These are phyloP conservation scores for Diaporthe capsici DNA, from an alignment of 2,329 filamentous ascomycete species.

Conservation along the genomic window DNA sequence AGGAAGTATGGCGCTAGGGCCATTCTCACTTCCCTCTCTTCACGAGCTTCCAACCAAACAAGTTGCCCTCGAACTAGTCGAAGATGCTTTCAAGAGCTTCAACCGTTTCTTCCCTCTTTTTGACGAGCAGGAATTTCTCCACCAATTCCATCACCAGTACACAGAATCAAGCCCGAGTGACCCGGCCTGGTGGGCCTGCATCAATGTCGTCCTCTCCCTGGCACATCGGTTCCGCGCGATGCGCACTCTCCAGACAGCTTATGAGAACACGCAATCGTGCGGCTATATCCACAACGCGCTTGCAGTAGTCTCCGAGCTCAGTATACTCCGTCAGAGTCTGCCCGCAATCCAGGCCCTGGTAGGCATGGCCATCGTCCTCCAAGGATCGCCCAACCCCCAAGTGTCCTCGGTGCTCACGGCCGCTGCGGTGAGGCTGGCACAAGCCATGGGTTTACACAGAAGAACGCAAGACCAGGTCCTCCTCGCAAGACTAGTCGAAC, in stretches of 20 bases:
- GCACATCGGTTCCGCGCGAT: constrained; percentile 41
- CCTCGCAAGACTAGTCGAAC: constrained; percentile 20
- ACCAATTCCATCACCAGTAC: constrained; percentile 68
- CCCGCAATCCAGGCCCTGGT: constrained; percentile 46
- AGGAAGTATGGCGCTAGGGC: constrained; percentile 9
- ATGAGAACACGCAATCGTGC: constrained; percentile 16
- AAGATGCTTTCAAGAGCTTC: neutral
- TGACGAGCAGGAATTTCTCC: neutral
- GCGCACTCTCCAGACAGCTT: constrained; percentile 15
- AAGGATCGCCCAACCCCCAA: constrained; percentile 45
- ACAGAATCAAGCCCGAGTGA: constrained; percentile 36
- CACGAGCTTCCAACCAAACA: constrained; percentile 15
- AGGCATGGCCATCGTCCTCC: constrained; percentile 46
- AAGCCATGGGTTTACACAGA: constrained; percentile 46
- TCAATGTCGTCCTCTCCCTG: constrained; percentile 47
- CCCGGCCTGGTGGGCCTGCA: constrained; percentile 46
- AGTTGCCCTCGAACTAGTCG: neutral
- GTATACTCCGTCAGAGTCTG: neutral
- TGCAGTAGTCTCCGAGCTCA: neutral
- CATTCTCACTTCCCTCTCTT: constrained; percentile 22
- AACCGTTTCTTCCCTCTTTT: neutral
- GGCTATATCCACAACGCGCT: constrained; percentile 25
- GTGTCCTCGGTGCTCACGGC: constrained; percentile 43
- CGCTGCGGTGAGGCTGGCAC: constrained; percentile 46
- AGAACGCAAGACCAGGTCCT: constrained; percentile 38